Base-by-base conservation (phyloP, 495 filamentous ascomycete species). In the Rusavskia elegans region DNA sequence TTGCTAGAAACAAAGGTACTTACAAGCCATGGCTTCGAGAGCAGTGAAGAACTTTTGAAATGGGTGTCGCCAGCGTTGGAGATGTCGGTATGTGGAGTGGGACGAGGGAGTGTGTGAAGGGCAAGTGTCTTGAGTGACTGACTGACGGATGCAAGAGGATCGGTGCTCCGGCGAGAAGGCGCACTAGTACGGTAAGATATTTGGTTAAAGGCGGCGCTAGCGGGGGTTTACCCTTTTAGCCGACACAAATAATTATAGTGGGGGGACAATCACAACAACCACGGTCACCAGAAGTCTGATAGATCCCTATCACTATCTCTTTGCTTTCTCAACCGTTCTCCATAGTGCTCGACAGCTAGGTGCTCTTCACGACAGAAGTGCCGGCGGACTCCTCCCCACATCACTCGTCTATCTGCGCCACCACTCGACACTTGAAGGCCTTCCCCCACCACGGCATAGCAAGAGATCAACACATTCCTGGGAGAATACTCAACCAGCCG, bases 11-110 rank as follows among this genome's bases (percentile, higher is more conserved):
- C 36, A 41, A 35, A n/a, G 41, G 6, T 35, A 68, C 68, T 67
- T 65, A 70, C 68, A 66, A 68, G 68, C 68, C 66, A 68, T 71
- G 49, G 41, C 64, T 54, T 54, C 56, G 30, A 60, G 59, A 56
- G 61, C 61, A 56, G 57, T 48, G 56, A 58, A 59, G 53, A 49
- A 60, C 48, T 4, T 6, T 21, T 17, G 20, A 42, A 53, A 42
- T 44, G 38, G 49, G 48, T 49, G 50, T 48, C 17, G 40, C 20
- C 49, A 52, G 32, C 14, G 17, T 16, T 25, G 36, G 10, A 52
- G 35, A 52, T 61, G 32, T 36, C 41, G 17, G 50, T 45, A 14
- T 59, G 42, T 46, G 48, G 50, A 52, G 39, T 36, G 20, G 45
- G 29, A 46, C 13, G 16, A 29, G 44, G 39, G n/a, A 3, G 8